A percentile compares a stretch with the other conserved stretches of the same genome.
Evolutionary conservation across 805 yeast genomes (phyloP).

Genomic region (Brettanomyces naardenensis): DNA sequence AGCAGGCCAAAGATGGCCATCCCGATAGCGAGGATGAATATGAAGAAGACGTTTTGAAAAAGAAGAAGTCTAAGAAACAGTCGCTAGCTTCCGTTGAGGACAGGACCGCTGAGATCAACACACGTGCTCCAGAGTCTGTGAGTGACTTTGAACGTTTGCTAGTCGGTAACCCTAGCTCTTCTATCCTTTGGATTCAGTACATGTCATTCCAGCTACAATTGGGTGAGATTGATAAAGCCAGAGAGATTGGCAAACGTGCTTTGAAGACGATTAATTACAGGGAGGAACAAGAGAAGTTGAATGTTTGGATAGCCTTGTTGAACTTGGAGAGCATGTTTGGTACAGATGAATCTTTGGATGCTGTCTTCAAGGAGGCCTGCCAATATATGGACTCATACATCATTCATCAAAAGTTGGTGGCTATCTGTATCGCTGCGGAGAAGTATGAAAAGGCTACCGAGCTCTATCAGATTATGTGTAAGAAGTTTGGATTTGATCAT

Average conservation of each 20-base stretch:
- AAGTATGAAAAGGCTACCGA: constrained; percentile 64
- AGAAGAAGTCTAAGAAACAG: constrained; percentile 33
- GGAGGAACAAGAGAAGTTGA: constrained; percentile 87
- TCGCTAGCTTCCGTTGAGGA: constrained; percentile 49
- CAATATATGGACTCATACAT: constrained; percentile 85
- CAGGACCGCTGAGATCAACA: constrained; percentile 73
- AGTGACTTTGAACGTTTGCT: constrained; percentile 88
- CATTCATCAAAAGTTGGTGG: constrained; percentile 73
- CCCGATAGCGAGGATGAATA: constrained; percentile 48
- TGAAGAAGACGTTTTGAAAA: constrained; percentile 30
- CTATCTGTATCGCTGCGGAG: constrained; percentile 68
- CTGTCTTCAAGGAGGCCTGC: constrained; percentile 72
- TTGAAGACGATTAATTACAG: constrained; percentile 82
- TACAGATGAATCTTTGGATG: constrained; percentile 70
- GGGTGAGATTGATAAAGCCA: constrained; percentile 89
- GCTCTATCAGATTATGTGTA: constrained; percentile 57
- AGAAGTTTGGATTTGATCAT: constrained; percentile 68
- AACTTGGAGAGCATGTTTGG: constrained; percentile 95
- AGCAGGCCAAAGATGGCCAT: constrained; percentile 59
- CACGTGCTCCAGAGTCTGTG: constrained; percentile 86
- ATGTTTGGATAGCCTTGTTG: constrained; percentile 91
- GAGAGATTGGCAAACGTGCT: constrained; percentile 90
- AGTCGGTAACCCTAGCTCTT: constrained; percentile 88
- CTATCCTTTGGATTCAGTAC: constrained; percentile 93
- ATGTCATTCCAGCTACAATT: constrained; percentile 96